phyloP scores from a whole-genome alignment of 140 eudicot genomes.

The Artemisia princeps region DNA sequence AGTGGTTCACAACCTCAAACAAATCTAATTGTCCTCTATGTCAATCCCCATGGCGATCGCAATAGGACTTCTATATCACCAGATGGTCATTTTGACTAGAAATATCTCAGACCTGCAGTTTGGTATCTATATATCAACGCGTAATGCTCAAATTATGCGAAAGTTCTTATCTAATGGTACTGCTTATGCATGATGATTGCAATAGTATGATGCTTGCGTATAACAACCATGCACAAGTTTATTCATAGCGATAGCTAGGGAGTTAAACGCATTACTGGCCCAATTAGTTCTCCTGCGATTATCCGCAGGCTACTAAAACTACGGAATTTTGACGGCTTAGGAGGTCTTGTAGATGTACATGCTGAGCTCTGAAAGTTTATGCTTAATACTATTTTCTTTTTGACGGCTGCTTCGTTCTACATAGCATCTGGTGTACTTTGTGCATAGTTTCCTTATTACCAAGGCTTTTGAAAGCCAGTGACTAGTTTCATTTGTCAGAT shows the following conservation, averaged over 20 bases:
- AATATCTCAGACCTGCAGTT: neutral
- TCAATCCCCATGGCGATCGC: conserved; percentile 81
- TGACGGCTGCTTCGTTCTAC: too few species aligned
- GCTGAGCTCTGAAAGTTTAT: too few species aligned
- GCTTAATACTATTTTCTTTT: too few species aligned
- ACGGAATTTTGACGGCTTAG: neutral
- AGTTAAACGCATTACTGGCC: neutral
- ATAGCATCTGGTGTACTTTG: too few species aligned
- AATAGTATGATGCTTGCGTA: neutral
- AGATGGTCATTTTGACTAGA: neutral
- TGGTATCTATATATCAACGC: neutral
- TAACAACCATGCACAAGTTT: neutral
- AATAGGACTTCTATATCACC: neutral
- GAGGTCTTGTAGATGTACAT: too few species aligned
- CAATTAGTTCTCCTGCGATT: neutral
- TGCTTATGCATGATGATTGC: conserved; percentile 1
- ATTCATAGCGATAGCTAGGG: neutral
- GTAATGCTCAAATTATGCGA: neutral
- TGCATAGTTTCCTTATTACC: too few species aligned
- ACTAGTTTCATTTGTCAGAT: too few species aligned
- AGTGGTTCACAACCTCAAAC: conserved; percentile 92
- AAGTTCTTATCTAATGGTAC: neutral
- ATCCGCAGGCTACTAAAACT: neutral
- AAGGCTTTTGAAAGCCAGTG: too few species aligned
- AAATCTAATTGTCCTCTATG: conserved; percentile 90